Evolutionary conservation across 73 alveolate genomes (phyloP), one percentile per base, ranked within the genome.

Genomic region (Halteria grandinella): DNA sequence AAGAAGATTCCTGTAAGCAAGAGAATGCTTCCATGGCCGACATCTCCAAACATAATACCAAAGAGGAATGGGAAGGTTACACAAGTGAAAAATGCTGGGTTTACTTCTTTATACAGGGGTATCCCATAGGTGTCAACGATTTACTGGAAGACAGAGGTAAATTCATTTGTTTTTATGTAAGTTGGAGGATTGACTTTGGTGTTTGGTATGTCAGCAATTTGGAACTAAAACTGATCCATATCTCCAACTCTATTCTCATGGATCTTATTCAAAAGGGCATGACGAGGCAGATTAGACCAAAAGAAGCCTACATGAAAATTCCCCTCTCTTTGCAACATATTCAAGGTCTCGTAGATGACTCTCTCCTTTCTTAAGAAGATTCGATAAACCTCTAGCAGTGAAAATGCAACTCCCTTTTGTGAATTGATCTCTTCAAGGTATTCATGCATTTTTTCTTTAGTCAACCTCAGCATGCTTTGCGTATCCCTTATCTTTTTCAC

Each of bases 21-120:
- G 52, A 97, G 70, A 33, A 94, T 59, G 44, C 86, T 81, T 7
- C 99, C 99, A 86, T 97, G 99, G 6, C 98, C 99, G 39, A 97
- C 91, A 88, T 97, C 99, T 0, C 99, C 99, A 86, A 97, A 97
- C 99, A 97, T 97, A 14, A 97, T 88, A 25, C 99, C 99, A 69
- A 97, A 97, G 79, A 95, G 85, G 87, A 97, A 94, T 20, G 99
- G 99, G 87, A 97, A 97, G 36, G 98, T 88, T 48, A 94, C 92
- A 31, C 91, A 86, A 11, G 98, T 87, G 74, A 97, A 97, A 54
- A 93, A 39, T 32, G 98, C 98, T 12, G 99, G 99, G 69, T 97
- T 97, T 20, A 93, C 97, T 86, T 97, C 99, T 78, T 94, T 95
- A 86, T 97, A 97, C 48, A 94, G 88, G 0, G 99, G 99, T 12